A percentile compares a stretch with the other conserved stretches of the same genome.
Evolutionary conservation across 257 asterid species (phyloP).

Genomic region (Misopates orontium): DNA sequence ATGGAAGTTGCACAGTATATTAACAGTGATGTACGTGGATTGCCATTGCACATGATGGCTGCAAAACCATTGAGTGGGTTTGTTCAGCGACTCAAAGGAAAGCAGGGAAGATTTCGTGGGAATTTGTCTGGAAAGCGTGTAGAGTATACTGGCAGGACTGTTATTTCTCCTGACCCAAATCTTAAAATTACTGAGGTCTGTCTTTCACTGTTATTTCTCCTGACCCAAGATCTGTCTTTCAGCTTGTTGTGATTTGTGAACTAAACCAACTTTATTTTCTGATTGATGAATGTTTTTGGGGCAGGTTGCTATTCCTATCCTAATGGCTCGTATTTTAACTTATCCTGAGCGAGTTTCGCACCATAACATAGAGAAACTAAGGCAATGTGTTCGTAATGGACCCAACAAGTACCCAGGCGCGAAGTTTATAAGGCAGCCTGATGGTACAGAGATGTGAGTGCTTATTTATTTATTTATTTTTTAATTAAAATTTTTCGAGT

Average conservation of each 20-base stretch:
- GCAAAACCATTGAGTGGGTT: conserved; percentile 74
- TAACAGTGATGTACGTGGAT: conserved; percentile 74
- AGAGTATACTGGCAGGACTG: conserved; percentile 94
- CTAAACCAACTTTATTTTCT: conserved; percentile 10
- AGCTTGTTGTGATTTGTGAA: conserved; percentile 10
- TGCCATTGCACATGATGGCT: conserved; percentile 34
- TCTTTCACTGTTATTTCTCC: conserved; percentile 69
- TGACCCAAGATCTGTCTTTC: conserved; percentile 74
- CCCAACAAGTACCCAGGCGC: conserved; percentile 95
- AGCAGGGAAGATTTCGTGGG: conserved; percentile 90
- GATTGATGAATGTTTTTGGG: conserved; percentile 22
- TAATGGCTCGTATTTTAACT: conserved; percentile 81
- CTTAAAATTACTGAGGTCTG: conserved; percentile 81
- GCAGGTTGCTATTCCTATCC: conserved; percentile 89
- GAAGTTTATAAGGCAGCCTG: conserved; percentile 64
- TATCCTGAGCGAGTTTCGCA: conserved; percentile 92
- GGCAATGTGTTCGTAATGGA: conserved; percentile 94
- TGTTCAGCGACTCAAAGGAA: conserved; percentile 95
- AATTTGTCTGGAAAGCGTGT: conserved; percentile 97
- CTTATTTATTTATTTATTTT: conserved; percentile 12
- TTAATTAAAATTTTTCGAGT: neutral
- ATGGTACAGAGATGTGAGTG: conserved; percentile 81
- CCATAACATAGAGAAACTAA: conserved; percentile 87
- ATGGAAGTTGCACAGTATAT: conserved; percentile 85
- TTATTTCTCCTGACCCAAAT: conserved; percentile 96